These are phyloP conservation scores for Brettanomyces custersianus DNA, from an alignment of 805 yeast genomes.

Conservation along the genomic window DNA sequence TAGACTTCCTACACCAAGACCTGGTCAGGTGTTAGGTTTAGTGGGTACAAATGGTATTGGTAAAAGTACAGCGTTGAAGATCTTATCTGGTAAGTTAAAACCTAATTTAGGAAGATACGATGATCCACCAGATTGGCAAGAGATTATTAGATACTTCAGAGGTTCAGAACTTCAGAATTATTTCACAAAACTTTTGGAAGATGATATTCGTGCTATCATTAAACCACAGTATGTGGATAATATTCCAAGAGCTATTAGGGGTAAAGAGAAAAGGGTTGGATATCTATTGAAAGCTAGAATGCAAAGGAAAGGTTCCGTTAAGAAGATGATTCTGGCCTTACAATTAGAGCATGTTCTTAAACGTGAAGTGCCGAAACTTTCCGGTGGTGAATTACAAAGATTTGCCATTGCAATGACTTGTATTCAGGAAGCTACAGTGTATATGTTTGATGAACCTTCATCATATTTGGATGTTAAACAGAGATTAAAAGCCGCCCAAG, in stretches of 20 bases:
- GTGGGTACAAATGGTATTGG: slow-evolving; percentile 99
- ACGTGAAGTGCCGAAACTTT: slow-evolving; percentile 83
- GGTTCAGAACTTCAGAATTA: slow-evolving; percentile 96
- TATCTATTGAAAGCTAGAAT: slow-evolving; percentile 68
- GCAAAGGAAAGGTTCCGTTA: slow-evolving; percentile 55
- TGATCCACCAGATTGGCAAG: slow-evolving; percentile 97
- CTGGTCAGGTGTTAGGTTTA: slow-evolving; percentile 95
- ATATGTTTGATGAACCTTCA: slow-evolving; percentile 99
- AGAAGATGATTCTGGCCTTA: slow-evolving; percentile 55
- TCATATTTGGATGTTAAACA: slow-evolving; percentile 98
- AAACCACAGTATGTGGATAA: slow-evolving; percentile 99
- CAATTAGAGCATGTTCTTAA: slow-evolving; percentile 69
- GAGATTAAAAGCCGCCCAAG: slow-evolving; percentile 94
- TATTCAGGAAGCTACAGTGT: slow-evolving; percentile 89
- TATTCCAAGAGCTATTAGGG: slow-evolving; percentile 91
- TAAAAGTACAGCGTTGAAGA: slow-evolving; percentile 93
- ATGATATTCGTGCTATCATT: slow-evolving; percentile 89
- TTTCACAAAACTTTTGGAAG: slow-evolving; percentile 89
- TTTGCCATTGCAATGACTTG: slow-evolving; percentile 97
- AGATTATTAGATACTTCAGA: slow-evolving; percentile 81
- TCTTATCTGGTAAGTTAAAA: slow-evolving; percentile 93
- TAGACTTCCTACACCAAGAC: slow-evolving; percentile 96
- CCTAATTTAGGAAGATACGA: slow-evolving; percentile 93
- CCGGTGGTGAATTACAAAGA: slow-evolving; percentile 99
- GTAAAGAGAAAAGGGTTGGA: slow-evolving; percentile 81